Conservation (phyloP, 2,329 filamentous ascomycete genomes). For the Aplosporella prunicola region DNA sequence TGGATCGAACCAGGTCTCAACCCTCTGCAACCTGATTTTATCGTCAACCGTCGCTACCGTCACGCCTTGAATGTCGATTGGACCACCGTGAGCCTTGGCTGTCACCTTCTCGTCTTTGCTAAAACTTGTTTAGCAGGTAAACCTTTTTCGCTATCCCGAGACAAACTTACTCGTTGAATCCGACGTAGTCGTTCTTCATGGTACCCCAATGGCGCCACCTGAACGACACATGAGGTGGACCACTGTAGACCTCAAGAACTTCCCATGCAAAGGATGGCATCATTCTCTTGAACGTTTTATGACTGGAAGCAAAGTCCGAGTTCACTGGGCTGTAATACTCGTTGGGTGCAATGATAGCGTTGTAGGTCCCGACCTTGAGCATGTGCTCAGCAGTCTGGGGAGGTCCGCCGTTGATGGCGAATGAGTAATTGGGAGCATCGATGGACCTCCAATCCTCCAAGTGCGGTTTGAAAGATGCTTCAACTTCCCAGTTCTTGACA, state of each 20-base stretch:
- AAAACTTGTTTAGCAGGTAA: background rate
- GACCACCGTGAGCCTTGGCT: constrained; percentile 50
- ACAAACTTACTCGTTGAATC: constrained; percentile 50
- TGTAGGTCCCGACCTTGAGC: constrained; percentile 60
- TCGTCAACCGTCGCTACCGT: constrained; percentile 54
- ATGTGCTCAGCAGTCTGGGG: constrained; percentile 52
- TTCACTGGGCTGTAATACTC: constrained; percentile 55
- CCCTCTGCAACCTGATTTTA: constrained; percentile 46
- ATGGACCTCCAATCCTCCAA: constrained; percentile 58
- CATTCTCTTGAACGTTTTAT: constrained; percentile 65
- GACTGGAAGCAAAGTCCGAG: constrained; percentile 53
- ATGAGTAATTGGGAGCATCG: constrained; percentile 49
- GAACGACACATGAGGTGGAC: constrained; percentile 53
- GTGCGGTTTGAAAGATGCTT: constrained; percentile 57
- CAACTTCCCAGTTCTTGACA: constrained; percentile 65
- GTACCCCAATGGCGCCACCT: constrained; percentile 60
- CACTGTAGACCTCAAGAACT: constrained; percentile 58
- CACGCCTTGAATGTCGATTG: constrained; percentile 55
- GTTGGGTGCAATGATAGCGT: constrained; percentile 54
- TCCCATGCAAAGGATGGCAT: constrained; percentile 67
- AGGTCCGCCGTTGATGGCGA: constrained; percentile 53
- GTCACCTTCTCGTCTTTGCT: constrained; percentile 55
- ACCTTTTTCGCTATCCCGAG: too few relatives aligned
- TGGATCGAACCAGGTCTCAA: constrained; percentile 59
- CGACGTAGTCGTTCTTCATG: constrained; percentile 59